Conservation (phyloP, 352 stramenopile genomes). For the Peronospora farinosa region DNA sequence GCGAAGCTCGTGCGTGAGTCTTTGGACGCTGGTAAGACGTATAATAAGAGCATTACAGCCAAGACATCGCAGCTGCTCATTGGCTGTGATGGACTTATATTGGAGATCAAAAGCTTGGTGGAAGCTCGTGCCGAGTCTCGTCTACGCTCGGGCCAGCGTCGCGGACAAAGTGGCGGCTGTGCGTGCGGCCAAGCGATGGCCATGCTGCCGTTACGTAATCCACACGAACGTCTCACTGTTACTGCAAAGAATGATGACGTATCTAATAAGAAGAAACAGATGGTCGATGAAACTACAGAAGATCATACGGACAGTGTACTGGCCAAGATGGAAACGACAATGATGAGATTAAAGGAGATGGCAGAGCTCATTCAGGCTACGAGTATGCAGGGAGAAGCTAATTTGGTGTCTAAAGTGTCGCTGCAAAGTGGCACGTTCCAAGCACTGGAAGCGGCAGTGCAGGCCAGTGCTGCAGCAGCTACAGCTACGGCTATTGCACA, state of each 20-base stretch:
- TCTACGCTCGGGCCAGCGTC: constrained; percentile 34
- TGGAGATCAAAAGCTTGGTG: neutral
- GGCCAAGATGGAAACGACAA: constrained; percentile 65
- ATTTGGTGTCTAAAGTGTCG: constrained; percentile 69
- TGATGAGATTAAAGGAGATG: constrained; percentile 64
- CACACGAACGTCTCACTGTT: constrained; percentile 9
- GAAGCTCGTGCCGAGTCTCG: constrained; percentile 12
- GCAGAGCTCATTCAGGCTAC: constrained; percentile 77
- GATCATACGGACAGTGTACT: constrained; percentile 76
- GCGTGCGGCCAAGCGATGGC: constrained; percentile 51
- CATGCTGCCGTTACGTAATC: constrained; percentile 46
- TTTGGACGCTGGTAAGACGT: constrained; percentile 26
- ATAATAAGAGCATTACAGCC: constrained; percentile 1
- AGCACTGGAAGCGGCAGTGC: constrained; percentile 48
- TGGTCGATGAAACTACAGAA: constrained; percentile 57
- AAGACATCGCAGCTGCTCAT: no score
- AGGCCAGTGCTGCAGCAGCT: constrained; percentile 53
- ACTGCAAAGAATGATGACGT: constrained; percentile 7
- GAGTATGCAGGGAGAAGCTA: constrained; percentile 80
- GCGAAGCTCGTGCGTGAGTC: constrained; percentile 50
- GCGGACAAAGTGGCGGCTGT: constrained; percentile 33
- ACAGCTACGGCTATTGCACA: constrained; percentile 69
- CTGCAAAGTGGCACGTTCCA: constrained; percentile 54
- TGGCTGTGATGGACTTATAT: no score
- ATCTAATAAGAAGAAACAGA: constrained; percentile 5